A percentile compares a stretch with the other conserved stretches of the same genome.
phyloP scores from a whole-genome alignment of 805 yeast species.

The Teunomyces kruisii region DNA sequence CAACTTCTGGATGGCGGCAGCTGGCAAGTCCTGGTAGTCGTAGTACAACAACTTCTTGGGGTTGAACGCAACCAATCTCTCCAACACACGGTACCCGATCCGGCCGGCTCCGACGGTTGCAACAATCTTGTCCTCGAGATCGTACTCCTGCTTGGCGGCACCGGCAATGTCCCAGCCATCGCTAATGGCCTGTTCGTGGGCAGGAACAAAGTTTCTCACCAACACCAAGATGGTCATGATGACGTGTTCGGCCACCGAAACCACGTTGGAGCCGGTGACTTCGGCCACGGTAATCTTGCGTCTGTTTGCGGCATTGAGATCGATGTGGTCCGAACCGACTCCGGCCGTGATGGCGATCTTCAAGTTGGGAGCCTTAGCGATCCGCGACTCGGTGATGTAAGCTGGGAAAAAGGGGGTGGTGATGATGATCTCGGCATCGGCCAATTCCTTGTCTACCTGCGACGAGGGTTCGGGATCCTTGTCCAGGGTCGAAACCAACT shows the following conservation, averaged over 20 bases:
- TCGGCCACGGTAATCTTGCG: slow-evolving; percentile 67
- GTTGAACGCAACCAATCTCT: slow-evolving; percentile 69
- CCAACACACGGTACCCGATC: slow-evolving; percentile 74
- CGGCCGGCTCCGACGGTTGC: slow-evolving; percentile 85
- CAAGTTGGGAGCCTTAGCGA: slow-evolving; percentile 67
- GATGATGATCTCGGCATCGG: slow-evolving; percentile 73
- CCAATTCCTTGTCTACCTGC: slow-evolving; percentile 61
- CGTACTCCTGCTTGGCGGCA: slow-evolving; percentile 70
- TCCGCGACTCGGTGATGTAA: slow-evolving; percentile 65
- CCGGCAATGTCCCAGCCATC: slow-evolving; percentile 75
- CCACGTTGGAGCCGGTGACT: slow-evolving; percentile 81
- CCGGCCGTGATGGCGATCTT: slow-evolving; percentile 77
- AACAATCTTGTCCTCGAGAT: slow-evolving; percentile 70
- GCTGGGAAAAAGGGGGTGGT: slow-evolving; percentile 86
- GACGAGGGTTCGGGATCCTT: slow-evolving; percentile 63
- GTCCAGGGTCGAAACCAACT: slow-evolving; percentile 61
- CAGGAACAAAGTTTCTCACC: slow-evolving; percentile 76
- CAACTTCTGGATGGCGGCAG: slow-evolving; percentile 44
- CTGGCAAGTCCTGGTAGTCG: slow-evolving; percentile 70
- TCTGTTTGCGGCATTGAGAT: slow-evolving; percentile 65
- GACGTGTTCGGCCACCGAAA: slow-evolving; percentile 80
- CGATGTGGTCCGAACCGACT: slow-evolving; percentile 82
- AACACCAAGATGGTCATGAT: slow-evolving; percentile 69
- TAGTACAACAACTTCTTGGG: slow-evolving; percentile 72
- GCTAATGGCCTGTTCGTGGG: slow-evolving; percentile 63